Conservation (phyloP, 2,329 filamentous ascomycete species). For the Xylariaceae sp. region DNA sequence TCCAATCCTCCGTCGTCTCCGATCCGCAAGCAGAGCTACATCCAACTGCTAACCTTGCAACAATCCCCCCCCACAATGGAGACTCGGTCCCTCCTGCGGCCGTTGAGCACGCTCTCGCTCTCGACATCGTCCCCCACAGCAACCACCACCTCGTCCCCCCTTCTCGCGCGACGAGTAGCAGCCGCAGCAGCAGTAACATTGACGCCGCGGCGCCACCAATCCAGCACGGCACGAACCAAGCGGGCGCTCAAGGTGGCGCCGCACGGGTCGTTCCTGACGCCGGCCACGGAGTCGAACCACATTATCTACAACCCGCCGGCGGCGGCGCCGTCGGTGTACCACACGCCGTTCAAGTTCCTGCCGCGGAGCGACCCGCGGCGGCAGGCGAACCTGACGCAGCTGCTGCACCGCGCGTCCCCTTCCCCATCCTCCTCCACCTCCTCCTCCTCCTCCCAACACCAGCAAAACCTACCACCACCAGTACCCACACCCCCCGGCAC, state of each 20-base stretch:
- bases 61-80: slow-evolving; percentile 26
- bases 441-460: slow-evolving; percentile 13
- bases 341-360: slow-evolving; percentile 70
- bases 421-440: slow-evolving; percentile 15
- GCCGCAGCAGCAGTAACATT: slow-evolving; percentile 23
- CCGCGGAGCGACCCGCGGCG: slow-evolving; percentile 59
- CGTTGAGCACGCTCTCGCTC: slow-evolving; percentile 19
- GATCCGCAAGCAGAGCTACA: neutral
- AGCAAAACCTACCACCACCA: slow-evolving; percentile 9
- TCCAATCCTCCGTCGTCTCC: neutral
- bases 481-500: slow-evolving; percentile 16
- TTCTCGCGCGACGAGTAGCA: neutral
- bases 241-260: slow-evolving; percentile 61
- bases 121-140: slow-evolving; percentile 5
- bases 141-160: neutral
- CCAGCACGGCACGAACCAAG: slow-evolving; percentile 56
- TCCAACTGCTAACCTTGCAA: neutral
- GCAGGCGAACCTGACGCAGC: slow-evolving; percentile 49
- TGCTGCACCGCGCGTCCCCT: slow-evolving; percentile 41
- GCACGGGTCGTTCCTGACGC: slow-evolving; percentile 59
- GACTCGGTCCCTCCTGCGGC: slow-evolving; percentile 30
- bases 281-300: slow-evolving; percentile 36
- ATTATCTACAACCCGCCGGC: slow-evolving; percentile 63
- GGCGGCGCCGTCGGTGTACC: slow-evolving; percentile 57
- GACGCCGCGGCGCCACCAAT: slow-evolving; percentile 49